Base-by-base conservation (phyloP, 352 stramenopile genomes). In the Phytophthora sansomeana region DNA sequence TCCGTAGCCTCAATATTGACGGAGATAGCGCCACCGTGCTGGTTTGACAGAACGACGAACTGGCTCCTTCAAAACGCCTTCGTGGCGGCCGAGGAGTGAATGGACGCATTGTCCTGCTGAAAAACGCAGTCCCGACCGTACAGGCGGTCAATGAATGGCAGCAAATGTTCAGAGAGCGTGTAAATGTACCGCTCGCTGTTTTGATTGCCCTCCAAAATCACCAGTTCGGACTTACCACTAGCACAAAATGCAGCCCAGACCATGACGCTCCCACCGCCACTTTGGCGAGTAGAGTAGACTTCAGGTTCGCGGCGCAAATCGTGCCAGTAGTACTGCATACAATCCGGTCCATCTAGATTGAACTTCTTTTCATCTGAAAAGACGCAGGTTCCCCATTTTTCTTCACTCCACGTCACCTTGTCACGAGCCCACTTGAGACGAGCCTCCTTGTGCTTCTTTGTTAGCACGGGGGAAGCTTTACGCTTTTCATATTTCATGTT, bases 281-380 rank as follows among this genome's bases (percentile, higher is more conserved):
- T 58, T 19, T 69, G 65, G 4, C 42, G 65, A 17, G 44, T 58
- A 10, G 58, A 36, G 28, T 42, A 59, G 16, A 30, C 58, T 19
- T 51, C 52, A 9, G 52, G 38, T 44, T 69, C 49, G 16, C 49
- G 21, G 0, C 72, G 43, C 1, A 72, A 13, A 29, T 74, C 66
- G 19, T 63, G 66, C 69, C 69, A 81, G 29, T 74, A 78, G 48
- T 74, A 65, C 28, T 73, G n/a, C n/a, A 69, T 35, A 6, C 74
- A 59, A 28, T 81, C 65, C 4, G 74, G 65, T 4, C 65, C 74
- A 17, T 81, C 74, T 0, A 78, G 48, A 21, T 66, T 72, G n/a
- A 73, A 74, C 32, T 56, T 66, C 43, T 76, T 74, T 43, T 75
- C 65, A 19, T 81, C 73, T 4, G 65, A 75, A 50, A 78, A 77